Base-by-base conservation (phyloP, 768 basidiomycete species). In the Kockovaella imperatae region DNA sequence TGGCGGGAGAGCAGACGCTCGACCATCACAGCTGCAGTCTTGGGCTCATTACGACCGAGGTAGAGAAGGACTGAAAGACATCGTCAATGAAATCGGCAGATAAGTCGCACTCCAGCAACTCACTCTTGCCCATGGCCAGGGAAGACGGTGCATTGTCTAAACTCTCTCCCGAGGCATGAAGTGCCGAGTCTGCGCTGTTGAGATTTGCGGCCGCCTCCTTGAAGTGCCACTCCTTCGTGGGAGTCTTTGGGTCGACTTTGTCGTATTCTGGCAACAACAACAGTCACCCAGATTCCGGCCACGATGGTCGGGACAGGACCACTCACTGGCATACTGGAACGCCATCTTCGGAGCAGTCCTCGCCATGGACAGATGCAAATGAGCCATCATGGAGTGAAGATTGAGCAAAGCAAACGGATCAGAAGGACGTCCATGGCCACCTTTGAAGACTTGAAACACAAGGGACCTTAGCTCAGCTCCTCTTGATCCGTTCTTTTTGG, bases 291-390 rank as follows among this genome's bases (percentile, higher is more conserved):
- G 10, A 13, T 41, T 20, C 23, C 15, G n/a, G 28, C 18, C 4
- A 34, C 20, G 34, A 14, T 23, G 14, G n/a, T 8, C 17, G 47
- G 42, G 20, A 13, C 38, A 39, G 18, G 26, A 48, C 17, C 14
- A 75, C 87, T 64, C 63, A 88, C 87, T 81, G 53, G 89, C 82
- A 58, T 83, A 78, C 1, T 76, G 62, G 1, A 93, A 69, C 20
- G 84, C 75, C 2, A 83, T 62, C 63, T 91, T 95, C 0, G 93
- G 93, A 10, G 90, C 90, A 45, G 78, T 78, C 18, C 84, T 79
- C 1, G 89, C 85, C 59, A 81, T 77, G 2, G 83, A 80, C 49
- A 96, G 77, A 49, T 84, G 80, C 41, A 93, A 79, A 72, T 88
- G 90, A 3, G 89, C 90, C 11, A 90, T 77, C 36, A 96, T 75